Evolutionary conservation across 371 early-diverging fungal genomes (phyloP), one percentile per base, ranked within the genome.

Genomic region (Capillidium heterosporum): DNA sequence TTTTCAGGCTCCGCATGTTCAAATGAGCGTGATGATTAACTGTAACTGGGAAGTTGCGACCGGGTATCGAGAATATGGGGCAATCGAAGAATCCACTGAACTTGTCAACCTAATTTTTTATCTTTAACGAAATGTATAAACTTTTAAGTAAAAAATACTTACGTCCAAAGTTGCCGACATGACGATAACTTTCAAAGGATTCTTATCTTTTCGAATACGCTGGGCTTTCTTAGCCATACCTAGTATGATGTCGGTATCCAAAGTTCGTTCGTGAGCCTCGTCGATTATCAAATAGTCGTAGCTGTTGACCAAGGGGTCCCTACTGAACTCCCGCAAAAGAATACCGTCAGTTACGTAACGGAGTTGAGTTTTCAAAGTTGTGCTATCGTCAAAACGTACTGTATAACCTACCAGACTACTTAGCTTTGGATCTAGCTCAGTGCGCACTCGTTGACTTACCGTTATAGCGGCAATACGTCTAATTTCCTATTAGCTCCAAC

Each of bases 231-330:
- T 82, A 40, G 93, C 65, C 39, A 91, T 66, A 1, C 91, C 93
- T 63, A 98, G 81, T 2, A 95, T 62, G 5, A 98, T 76, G 60
- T 98, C 98, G 0, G 95, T 94, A 57, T 93, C 91, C 1, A 91
- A 68, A 0, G 82, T 85, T 46, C 96, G 76, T 69, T 98, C 98
- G 66, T 98, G 98, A 0, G 95, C 94, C 71, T 95, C 96, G 64
- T 95, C 96, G 15, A 89, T 74, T 10, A 91, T 65, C 21, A 98
- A 75, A 7, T 84, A 67, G 28, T 82, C 80, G 56, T 89, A 90
- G 19, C 76, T 72, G 1, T 56, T 58, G 0, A 86, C 60, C 4
- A 59, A 44, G 0, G 80, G 78, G 67, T 89, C 81, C 24, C 74
- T 62, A 0, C 83, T 78, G 0, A 76, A 74, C 63, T 88, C 85